Evolutionary conservation across 1,284 basidiomycete species (phyloP).

Genomic region (Pisolithus thermaeus): DNA sequence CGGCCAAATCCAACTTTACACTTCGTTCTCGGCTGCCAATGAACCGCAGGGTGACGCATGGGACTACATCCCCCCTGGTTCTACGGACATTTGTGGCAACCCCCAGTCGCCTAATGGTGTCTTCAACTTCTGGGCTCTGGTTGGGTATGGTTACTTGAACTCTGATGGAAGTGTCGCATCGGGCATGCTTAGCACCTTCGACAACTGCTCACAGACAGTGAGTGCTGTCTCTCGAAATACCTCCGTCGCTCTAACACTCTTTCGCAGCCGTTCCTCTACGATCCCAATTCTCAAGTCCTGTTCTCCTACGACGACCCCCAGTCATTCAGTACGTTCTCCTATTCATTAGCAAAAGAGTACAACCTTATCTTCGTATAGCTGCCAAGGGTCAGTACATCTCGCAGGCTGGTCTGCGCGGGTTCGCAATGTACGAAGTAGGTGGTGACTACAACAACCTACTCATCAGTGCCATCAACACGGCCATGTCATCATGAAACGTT

Average conservation of each 20-base stretch:
- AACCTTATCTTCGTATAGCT: conserved; percentile 14
- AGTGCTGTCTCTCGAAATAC: conserved; percentile 20
- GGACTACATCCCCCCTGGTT: conserved; percentile 36
- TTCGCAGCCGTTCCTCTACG: conserved; percentile 60
- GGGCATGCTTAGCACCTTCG: conserved; percentile 49
- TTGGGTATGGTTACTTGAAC: conserved; percentile 48
- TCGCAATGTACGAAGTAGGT: conserved; percentile 59
- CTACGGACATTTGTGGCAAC: conserved; percentile 51
- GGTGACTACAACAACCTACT: conserved; percentile 56
- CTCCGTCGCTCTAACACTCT: not conserved
- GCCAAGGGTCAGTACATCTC: conserved; percentile 59
- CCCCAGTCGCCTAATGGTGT: conserved; percentile 34
- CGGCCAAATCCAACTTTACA: conserved; percentile 39
- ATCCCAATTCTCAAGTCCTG: conserved; percentile 44
- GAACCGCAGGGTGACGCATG: conserved; percentile 52
- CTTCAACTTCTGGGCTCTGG: conserved; percentile 57
- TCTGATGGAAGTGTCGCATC: conserved; percentile 42
- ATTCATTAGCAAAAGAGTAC: not conserved
- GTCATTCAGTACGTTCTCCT: conserved; percentile 37
- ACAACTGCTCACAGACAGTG: conserved; percentile 66
- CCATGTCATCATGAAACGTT: conserved; percentile 16
- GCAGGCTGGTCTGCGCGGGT: conserved; percentile 47
- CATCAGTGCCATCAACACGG: conserved; percentile 44
- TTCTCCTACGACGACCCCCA: conserved; percentile 57
- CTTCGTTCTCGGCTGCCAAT: conserved; percentile 40